Conservation (phyloP, 352 stramenopile genomes). For the Albugo candida region DNA sequence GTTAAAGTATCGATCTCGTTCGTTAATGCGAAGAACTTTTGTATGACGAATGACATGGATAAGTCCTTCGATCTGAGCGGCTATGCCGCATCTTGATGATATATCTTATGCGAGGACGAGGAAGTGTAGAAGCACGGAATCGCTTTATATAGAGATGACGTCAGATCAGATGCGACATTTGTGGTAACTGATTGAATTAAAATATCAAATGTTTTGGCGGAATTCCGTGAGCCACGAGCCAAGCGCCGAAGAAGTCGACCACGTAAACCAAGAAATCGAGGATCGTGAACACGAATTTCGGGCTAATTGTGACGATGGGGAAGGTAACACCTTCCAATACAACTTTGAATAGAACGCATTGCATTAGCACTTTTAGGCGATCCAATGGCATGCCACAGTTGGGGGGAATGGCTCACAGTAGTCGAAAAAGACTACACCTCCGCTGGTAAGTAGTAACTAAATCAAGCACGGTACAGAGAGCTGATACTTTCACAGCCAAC, state of each 20-base stretch:
- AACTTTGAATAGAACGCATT: neutral
- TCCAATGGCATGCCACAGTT: conserved; percentile 71
- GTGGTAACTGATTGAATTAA: too few species aligned
- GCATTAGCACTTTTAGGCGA: conserved; percentile 17
- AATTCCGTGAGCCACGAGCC: conserved; percentile 13
- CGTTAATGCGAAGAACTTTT: too few species aligned
- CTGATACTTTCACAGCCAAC: conserved; percentile 13
- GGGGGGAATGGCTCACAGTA: conserved; percentile 71
- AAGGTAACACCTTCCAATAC: conserved; percentile 13
- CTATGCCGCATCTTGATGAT: too few species aligned
- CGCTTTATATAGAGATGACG: too few species aligned
- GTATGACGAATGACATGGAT: too few species aligned
- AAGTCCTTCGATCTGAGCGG: too few species aligned
- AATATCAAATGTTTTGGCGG: neutral
- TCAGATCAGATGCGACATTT: too few species aligned
- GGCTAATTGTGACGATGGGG: conserved; percentile 68
- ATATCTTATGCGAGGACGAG: too few species aligned
- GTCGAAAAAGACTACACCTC: conserved; percentile 73
- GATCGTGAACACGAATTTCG: conserved; percentile 77
- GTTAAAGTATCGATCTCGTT: too few species aligned
- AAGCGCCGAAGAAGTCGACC: conserved; percentile 38
- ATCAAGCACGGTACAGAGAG: neutral
- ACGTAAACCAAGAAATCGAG: conserved; percentile 70
- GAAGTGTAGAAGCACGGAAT: too few species aligned
- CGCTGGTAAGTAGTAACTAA: conserved; percentile 16